Conservation (phyloP, 1,284 basidiomycete species). For the Apiotrichum siamense region DNA sequence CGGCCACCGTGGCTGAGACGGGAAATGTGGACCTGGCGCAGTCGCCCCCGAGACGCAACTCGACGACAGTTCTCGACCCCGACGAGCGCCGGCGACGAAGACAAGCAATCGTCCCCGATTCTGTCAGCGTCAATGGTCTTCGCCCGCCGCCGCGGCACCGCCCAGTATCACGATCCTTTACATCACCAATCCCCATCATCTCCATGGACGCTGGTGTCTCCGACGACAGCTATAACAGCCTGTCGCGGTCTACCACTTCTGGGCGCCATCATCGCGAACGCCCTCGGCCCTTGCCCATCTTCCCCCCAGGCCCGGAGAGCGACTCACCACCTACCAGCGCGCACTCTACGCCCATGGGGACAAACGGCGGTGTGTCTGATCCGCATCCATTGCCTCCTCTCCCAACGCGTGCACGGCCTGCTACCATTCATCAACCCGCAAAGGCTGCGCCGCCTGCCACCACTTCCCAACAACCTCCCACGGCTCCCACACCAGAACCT, state of each 20-base stretch:
- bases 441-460: background rate
- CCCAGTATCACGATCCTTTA: conserved; percentile 3
- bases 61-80: conserved; percentile 7
- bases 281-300: background rate
- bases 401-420: no score
- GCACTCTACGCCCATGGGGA: background rate
- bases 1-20: background rate
- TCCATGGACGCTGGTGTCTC: background rate
- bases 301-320: background rate
- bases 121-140: background rate
- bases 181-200: background rate
- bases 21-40: background rate
- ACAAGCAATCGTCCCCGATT: conserved; percentile 14
- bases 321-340: background rate
- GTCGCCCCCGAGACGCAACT: conserved; percentile 1
- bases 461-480: background rate
- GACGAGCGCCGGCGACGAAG: conserved; percentile 13
- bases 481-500: background rate
- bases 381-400: no score
- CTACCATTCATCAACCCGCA: background rate
- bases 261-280: background rate
- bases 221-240: no score
- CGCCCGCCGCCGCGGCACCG: conserved; percentile 13
- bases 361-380: no score
- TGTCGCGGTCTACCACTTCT: no score